These are phyloP conservation scores for Omphalotus guepiniiformis DNA, from an alignment of 768 basidiomycete genomes.

Conservation along the genomic window DNA sequence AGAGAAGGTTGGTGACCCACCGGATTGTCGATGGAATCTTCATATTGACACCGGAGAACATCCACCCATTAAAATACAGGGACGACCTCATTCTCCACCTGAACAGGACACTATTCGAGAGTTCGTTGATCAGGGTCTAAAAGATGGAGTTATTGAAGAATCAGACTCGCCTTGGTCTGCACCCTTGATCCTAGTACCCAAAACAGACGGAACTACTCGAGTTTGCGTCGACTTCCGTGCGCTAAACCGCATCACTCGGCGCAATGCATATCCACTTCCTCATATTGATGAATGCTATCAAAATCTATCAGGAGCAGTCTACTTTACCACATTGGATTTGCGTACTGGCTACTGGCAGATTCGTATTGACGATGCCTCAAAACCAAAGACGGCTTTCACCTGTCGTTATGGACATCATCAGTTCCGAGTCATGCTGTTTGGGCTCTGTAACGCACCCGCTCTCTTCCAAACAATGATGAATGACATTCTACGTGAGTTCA, in stretches of 20 bases:
- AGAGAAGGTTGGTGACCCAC: constrained; percentile 1
- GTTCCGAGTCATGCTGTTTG: constrained; percentile 27
- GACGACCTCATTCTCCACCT: constrained; percentile 3
- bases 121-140: constrained; percentile 15
- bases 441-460: constrained; percentile 18
- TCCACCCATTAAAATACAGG: not conserved
- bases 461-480: constrained; percentile 25
- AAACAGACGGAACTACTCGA: constrained; percentile 3
- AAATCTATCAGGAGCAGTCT: constrained; percentile 13
- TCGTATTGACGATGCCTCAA: constrained; percentile 26
- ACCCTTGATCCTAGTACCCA: constrained; percentile 8
- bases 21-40: not conserved
- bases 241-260: constrained; percentile 20
- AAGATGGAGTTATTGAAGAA: not conserved
- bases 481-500: constrained; percentile 19
- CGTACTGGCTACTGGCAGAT: constrained; percentile 28
- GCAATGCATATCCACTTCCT: constrained; percentile 22
- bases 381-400: constrained; percentile 33
- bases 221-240: constrained; percentile 10
- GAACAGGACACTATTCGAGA: constrained; percentile 1
- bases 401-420: constrained; percentile 32
- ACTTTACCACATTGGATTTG: constrained; percentile 30
- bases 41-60: constrained; percentile 7
- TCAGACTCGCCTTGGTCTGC: constrained; percentile 7
- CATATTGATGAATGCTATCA: constrained; percentile 12